phyloP scores from a whole-genome alignment of 2,329 filamentous ascomycete species.

The Claviceps maximensis region DNA sequence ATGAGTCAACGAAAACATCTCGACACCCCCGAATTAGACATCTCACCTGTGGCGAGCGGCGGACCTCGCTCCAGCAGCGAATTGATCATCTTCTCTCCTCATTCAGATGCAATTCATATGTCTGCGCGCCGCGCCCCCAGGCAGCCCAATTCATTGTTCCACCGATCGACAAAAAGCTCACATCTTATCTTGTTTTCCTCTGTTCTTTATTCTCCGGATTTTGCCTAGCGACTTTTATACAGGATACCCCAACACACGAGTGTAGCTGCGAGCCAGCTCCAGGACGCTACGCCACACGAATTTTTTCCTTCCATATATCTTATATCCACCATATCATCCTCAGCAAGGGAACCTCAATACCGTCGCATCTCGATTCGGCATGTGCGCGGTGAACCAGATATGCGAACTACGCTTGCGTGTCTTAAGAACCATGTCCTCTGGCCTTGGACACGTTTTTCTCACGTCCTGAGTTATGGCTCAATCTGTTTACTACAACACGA shows the following conservation, averaged over 20 bases:
- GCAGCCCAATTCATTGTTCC: neutral
- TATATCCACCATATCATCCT: neutral
- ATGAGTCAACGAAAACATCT: conserved; percentile 21
- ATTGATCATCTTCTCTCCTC: neutral
- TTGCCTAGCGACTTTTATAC: neutral
- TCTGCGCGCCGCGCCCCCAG: neutral
- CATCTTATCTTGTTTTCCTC: neutral
- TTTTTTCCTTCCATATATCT: neutral
- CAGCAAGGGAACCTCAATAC: neutral
- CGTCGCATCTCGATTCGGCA: neutral
- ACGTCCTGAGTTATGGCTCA: neutral
- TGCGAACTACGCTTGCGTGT: neutral
- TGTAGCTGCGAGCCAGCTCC: neutral
- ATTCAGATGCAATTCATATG: neutral
- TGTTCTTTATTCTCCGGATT: neutral
- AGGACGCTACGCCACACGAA: neutral
- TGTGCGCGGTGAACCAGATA: neutral
- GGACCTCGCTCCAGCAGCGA: neutral
- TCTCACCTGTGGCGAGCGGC: neutral
- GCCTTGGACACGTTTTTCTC: neutral
- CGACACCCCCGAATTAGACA: neutral
- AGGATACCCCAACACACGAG: conserved; percentile 3
- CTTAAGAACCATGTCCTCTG: neutral
- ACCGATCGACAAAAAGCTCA: neutral
- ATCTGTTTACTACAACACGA: neutral